Base-by-base conservation (phyloP, 1,284 basidiomycete genomes). In the Peniophora sp. region DNA sequence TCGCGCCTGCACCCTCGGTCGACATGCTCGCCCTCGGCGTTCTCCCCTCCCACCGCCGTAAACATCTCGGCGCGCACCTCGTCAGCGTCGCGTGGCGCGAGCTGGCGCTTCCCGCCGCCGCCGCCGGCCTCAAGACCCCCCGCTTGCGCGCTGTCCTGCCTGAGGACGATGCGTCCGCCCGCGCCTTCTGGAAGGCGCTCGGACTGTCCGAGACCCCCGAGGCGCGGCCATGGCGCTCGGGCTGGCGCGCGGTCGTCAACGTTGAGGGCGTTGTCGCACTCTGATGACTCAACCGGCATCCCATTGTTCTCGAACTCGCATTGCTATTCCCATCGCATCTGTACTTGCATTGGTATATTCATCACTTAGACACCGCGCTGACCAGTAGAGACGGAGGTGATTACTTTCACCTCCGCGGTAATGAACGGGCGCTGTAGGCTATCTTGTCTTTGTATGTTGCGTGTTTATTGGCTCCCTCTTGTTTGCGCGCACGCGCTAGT, bases 21-120 rank as follows among this genome's bases (percentile, higher is more conserved):
- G 74, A 75, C 54, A 72, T 81, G 58, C 74, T 82, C 51, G 80
- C 79, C 10, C 72, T 81, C 0, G 79, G 79, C n/a, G 76, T 81
- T 17, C 62, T 72, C 15, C 75, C 78, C 3, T 54, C 64, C 0
- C 74, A 70, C 59, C 78, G 68, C 51, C 66, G 75, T 14, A 64
- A 56, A 43, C 75, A 76, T 14, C 64, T 82, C 36, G 79, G 75
- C 3, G 70, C 70, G n/a, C 67, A 65, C 3, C 73, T 81, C 27
- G 64, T 81, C 18, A 64, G 62, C 49, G 62, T 64, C 41, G 68
- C 73, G 18, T 60, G 63, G 14, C 23, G 52, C 3, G 27, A 32
- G 27, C 27, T 32, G 27, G 27, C 27, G 27, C 27, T 32, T 32
- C 27, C 27, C 12, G 27, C 27, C 5, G 27, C 27, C 27, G 27